Base-by-base conservation (phyloP, 108 stramenopile genomes). In the Cyclotella atomus region DNA sequence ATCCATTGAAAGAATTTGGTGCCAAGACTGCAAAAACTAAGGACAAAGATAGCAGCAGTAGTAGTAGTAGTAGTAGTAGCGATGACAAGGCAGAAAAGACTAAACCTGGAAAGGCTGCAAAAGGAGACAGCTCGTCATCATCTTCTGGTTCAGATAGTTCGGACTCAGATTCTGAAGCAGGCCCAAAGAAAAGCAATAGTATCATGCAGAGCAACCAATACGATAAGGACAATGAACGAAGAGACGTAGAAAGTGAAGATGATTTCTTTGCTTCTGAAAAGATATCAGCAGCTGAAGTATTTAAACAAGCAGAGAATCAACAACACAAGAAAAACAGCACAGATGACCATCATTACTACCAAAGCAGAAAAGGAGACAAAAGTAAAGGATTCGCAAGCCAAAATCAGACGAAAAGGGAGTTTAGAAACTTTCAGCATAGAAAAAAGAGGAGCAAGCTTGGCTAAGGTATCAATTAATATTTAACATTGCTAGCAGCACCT, bases 361-460 rank as follows among this genome's bases (percentile, higher is more conserved):
- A n/a, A n/a, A n/a, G 30, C 15, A 79, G 47, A 50, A 57, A 55
- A 62, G 53, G 50, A 45, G 79, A 81, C 27, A 81, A 73, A 32
- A 81, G 79, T 56, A 63, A 25, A 30, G 79, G 79, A 17, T 81
- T 81, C 59, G 29, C 41, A 23, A 73, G 68, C 1, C 79, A 81
- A 49, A 73, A 73, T 30, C 79, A 81, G 34, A 67, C 66, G 20
- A 67, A 68, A 46, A 45, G 52, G 9, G 71, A 81, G 17, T 81
- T 59, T 46, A 32, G 60, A 2, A 60, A 50, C 38, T 75, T 55
- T 44, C 73, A 71, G 41, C 53, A 69, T 60, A 67, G 69, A 33
- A 59, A 81, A 27, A 81, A 74, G 47, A 59, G 73, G 19, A 67
- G 52, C 43, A 74, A 67, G 34, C 64, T 81, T 52, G 63, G 68